Conservation (phyloP, 148 eudicot species). For the Hydrangea macrophylla region DNA sequence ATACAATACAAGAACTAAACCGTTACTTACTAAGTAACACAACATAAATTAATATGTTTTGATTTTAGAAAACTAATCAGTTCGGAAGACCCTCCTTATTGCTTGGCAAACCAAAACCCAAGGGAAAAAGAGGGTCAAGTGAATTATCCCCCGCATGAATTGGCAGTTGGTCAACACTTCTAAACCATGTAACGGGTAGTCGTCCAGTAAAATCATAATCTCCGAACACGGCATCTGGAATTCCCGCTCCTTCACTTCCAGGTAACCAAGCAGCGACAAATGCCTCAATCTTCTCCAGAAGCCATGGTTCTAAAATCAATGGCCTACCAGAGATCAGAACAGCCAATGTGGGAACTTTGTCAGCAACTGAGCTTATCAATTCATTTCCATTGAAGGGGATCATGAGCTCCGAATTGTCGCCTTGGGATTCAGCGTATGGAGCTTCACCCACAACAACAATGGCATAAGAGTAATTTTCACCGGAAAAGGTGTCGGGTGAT, state of each 20-base stretch:
- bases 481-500: constrained; percentile 51
- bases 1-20: not conserved
- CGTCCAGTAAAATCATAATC: constrained; percentile 71
- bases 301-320: constrained; percentile 58
- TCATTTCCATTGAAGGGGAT: constrained; percentile 71
- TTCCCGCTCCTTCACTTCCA: constrained; percentile 83
- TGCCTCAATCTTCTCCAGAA: constrained; percentile 71
- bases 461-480: constrained; percentile 58
- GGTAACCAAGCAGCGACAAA: constrained; percentile 93
- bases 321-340: constrained; percentile 87
- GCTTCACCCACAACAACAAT: constrained; percentile 85
- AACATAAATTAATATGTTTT: not conserved
- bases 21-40: not conserved
- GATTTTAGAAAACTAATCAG: not conserved
- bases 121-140: constrained; percentile 71
- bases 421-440: constrained; percentile 76
- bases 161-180: constrained; percentile 72
- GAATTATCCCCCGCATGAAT: constrained; percentile 39
- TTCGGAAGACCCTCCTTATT: constrained; percentile 19
- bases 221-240: constrained; percentile 80
- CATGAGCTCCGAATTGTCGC: constrained; percentile 64
- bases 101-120: constrained; percentile 75
- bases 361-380: constrained; percentile 54
- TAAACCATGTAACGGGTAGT: constrained; percentile 84
- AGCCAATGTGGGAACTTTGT: constrained; percentile 63